phyloP scores from a whole-genome alignment of 2,329 filamentous ascomycete species.

The Diaporthe caulivora region DNA sequence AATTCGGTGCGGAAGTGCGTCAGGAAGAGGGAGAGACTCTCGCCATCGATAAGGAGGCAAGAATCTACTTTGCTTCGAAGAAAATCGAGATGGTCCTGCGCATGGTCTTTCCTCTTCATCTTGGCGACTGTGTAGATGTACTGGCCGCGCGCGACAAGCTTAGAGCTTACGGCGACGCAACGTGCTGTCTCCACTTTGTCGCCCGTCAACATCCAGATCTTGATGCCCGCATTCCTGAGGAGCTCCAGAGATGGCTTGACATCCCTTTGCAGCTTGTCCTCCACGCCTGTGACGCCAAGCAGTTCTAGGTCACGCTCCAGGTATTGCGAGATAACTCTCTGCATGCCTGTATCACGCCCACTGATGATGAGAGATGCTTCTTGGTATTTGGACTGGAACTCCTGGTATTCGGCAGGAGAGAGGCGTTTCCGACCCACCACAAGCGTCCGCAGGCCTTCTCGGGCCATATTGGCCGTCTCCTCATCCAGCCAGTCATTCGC shows the following conservation, averaged over 20 bases:
- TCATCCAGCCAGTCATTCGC: slow-evolving; percentile 99
- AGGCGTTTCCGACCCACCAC: slow-evolving; percentile 94
- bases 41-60: slow-evolving; percentile 93
- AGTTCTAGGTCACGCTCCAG: slow-evolving; percentile 92
- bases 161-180: slow-evolving; percentile 94
- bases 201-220: slow-evolving; percentile 99
- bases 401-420: slow-evolving; percentile 81
- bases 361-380: slow-evolving; percentile 85
- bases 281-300: slow-evolving; percentile 96
- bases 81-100: slow-evolving; percentile 89
- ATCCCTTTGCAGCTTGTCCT: slow-evolving; percentile 95
- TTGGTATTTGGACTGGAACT: slow-evolving; percentile 81
- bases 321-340: slow-evolving; percentile 81
- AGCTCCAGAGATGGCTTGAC: slow-evolving; percentile 96
- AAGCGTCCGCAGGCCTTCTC: slow-evolving; percentile 92
- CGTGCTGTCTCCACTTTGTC: slow-evolving; percentile 98
- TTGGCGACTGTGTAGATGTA: slow-evolving; percentile 95
- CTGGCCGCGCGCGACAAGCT: slow-evolving; percentile 92
- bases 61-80: slow-evolving; percentile 87
- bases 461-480: slow-evolving; percentile 99
- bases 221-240: slow-evolving; percentile 95
- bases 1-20: slow-evolving; percentile 87
- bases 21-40: slow-evolving; percentile 87
- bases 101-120: slow-evolving; percentile 84
- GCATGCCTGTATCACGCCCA: slow-evolving; percentile 85